Evolutionary conservation across 306 rosid species (phyloP), one percentile per base, ranked within the genome.

Genomic region (Begonia peltatifolia): DNA sequence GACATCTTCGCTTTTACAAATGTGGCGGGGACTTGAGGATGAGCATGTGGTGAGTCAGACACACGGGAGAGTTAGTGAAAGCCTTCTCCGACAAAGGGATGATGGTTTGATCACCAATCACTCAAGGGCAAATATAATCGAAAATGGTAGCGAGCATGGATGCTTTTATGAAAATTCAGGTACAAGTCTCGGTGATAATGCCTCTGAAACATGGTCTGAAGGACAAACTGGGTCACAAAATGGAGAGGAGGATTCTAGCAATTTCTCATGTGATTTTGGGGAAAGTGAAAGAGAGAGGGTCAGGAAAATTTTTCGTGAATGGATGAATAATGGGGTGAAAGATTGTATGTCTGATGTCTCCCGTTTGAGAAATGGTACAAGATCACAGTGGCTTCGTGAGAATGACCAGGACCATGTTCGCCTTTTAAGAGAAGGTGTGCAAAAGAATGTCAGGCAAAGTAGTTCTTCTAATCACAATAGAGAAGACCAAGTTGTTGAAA

Each of bases 21-120:
- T 75, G 82, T 76, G 99, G 99, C 76, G 93, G 61, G 88, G 75
- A 75, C 70, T 83, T 51, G 99, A 90, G 73, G 99, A 83, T 62
- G 95, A 81, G 64, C 84, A 81, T 42, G 76, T 51, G 69, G 72
- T 61, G 79, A 75, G 84, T 70, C 81, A 66, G 54, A 68, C 71
- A 50, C 78, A 66, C 14, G 92, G 80, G 69, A 81, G 96, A 59
- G 62, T 74, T 52, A 71, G 76, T 17, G 94, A 78, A 54, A 70
- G 73, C 41, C 38, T 72, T 47, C 59, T 75, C 65, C 77, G 62
- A 46, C 83, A 74, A 59, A 76, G 83, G 66, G 70, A 68, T 63
- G 79, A 74, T 20, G 76, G 64, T 47, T 71, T 72, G 63, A 53
- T 49, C 13, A 46, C 65, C 9, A 84, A 72, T 23, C 56, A 57